Conservation (phyloP, 306 rosid species). For the Inga laurina region DNA sequence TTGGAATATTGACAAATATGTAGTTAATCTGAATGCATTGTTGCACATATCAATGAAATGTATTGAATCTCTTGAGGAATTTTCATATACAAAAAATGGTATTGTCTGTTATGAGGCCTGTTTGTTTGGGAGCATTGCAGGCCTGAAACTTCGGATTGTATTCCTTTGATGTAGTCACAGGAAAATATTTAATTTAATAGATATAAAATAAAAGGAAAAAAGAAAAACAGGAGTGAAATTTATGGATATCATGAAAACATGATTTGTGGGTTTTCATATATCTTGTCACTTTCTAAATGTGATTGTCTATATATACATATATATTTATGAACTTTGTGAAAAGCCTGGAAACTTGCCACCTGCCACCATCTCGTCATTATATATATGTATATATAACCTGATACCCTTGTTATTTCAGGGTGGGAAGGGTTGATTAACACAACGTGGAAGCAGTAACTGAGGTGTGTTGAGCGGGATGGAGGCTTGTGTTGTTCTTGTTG, state of each 20-base stretch:
- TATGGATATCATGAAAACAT: not conserved
- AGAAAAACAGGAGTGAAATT: not conserved
- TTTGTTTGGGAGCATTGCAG: not conserved
- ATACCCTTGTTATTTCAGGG: not conserved
- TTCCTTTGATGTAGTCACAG: not conserved
- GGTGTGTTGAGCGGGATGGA: not conserved
- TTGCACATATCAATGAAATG: not conserved
- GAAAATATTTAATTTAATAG: not conserved
- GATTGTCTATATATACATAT: not conserved
- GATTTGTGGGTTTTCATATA: not conserved
- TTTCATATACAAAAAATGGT: not conserved
- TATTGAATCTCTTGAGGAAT: not conserved
- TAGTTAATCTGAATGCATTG: constrained; percentile 2
- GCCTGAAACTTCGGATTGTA: not conserved
- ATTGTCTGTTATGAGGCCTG: not conserved
- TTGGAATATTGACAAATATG: not conserved
- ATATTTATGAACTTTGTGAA: not conserved
- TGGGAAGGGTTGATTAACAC: constrained; percentile 9
- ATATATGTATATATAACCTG: too few species aligned
- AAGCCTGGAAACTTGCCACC: not conserved
- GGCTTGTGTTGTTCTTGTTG: not conserved
- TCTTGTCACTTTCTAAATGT: not conserved
- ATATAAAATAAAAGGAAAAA: not conserved
- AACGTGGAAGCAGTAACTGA: not conserved
- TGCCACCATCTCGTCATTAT: not conserved